Conservation (phyloP, 495 filamentous ascomycete genomes). For the Neurospora sp. region DNA sequence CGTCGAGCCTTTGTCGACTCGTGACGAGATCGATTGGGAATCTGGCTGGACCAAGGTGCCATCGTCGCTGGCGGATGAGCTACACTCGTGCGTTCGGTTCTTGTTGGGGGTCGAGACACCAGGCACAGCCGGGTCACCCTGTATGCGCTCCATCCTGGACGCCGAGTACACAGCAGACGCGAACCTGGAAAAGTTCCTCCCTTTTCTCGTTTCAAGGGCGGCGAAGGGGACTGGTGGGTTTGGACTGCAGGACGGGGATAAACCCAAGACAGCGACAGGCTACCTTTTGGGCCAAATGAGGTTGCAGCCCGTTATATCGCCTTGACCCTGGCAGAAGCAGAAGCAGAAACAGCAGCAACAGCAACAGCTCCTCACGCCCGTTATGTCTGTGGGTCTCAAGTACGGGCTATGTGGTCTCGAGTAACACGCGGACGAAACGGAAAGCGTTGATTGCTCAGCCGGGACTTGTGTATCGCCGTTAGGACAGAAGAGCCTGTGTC, state of each 20-base stretch:
- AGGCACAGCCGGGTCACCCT: constrained; percentile 2
- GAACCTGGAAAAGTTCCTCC: background rate
- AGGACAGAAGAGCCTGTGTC: background rate
- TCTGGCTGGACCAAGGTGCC: background rate
- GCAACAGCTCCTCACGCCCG: background rate
- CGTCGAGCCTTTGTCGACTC: background rate
- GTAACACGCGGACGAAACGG: background rate
- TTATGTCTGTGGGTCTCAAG: background rate
- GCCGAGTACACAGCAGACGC: background rate
- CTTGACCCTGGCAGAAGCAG: background rate
- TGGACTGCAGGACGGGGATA: background rate
- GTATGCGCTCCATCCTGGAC: constrained; percentile 7
- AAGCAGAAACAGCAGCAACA: background rate
- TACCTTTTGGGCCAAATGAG: background rate
- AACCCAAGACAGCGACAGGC: background rate
- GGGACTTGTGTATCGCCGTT: background rate
- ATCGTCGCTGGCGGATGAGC: constrained; percentile 1
- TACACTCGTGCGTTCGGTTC: constrained; percentile 3
- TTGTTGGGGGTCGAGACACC: background rate
- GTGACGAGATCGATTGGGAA: background rate
- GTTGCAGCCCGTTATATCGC: background rate
- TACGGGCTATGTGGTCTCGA: background rate
- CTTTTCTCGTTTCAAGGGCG: background rate
- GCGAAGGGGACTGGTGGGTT: background rate
- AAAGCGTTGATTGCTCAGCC: background rate